Evolutionary conservation across 2,329 filamentous ascomycete genomes (phyloP), one percentile per base, ranked within the genome.

Genomic region (Alternaria sp.): DNA sequence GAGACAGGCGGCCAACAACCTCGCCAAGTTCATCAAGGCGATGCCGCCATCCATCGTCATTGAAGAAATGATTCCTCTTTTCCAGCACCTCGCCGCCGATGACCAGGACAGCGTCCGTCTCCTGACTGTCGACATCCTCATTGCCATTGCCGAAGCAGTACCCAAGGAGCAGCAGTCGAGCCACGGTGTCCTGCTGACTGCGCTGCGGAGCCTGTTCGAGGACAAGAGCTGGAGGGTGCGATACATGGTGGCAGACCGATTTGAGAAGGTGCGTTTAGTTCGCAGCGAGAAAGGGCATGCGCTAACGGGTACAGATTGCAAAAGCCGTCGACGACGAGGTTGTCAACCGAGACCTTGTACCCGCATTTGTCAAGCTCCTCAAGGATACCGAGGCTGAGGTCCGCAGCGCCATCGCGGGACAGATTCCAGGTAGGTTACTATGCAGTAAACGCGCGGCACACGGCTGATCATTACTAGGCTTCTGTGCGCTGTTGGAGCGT

Each of bases 181-280:
- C 82, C 95, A 98, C 77, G 96, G 95, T 57, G 93, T 98, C 60
- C 84, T 99, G 61, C 85, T 99, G 75, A 95, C 93, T 54, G 93
- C 95, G 49, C 84, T 99, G 76, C 91, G 96, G 74, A 97, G 89
- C 83, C 83, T 99, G 77, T 98, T 99, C 83, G 96, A 97, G 77
- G 96, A 99, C 81, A 99, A 98, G 88, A 98, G 96, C 84, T 99
- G 96, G 96, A 90, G 96, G 77, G 96, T 99, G 64, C 89, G 96
- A 79, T 99, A 98, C 82, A 99, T 99, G 96, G 96, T 99, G 73
- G 96, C 96, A 52, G 96, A 99, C 81, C 89, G 93, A 79, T 99
- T 97, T 77, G 96, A 99, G 82, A 97, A 98, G 91, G 93, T 93
- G 61, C 19, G 74, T 67, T 26, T 36, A 52, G 17, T 1, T 23